Evolutionary conservation across 495 filamentous ascomycete genomes (phyloP), one percentile per base, ranked within the genome.

Genomic region (Penicillium riverlandense): DNA sequence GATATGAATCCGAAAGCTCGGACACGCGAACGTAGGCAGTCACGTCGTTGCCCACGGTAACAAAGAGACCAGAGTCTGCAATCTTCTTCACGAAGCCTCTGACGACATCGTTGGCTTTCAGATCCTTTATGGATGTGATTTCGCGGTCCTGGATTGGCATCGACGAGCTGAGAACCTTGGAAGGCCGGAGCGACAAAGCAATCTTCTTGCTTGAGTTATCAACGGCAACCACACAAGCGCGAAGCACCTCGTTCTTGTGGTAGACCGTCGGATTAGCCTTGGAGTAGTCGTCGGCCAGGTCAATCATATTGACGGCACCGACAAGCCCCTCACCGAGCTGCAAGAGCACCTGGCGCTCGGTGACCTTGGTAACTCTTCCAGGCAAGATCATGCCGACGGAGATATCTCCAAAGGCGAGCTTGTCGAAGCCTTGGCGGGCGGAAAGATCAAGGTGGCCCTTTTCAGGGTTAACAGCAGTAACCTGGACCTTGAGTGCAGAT

Each of bases 21-120:
- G 84, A 83, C 38, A 97, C 78, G 48, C 82, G 80, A 28, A 91
- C 80, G 59, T 86, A 86, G 4, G 83, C 91, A 29, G 80, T 86
- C n/a, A 96, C 69, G 45, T 83, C 78, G 22, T 82, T 80, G 27
- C 87, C 87, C 6, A 98, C 69, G 37, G 78, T 68, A 29, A 98
- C 77, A 51, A 95, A 95, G 1, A 97, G 55, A 33, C 91, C 92
- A 49, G 84, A 86, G 48, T 96, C 88, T 0, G 85, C 78, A 35
- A 95, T 78, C 43, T 85, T 84, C 62, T 85, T 90, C 47, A 97
- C 77, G 59, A 96, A 96, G 11, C 92, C 92, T 33, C 92, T 82
- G 13, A 92, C 68, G 35, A 95, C 62, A 45, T 96, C 86, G 40
- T 90, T 88, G 35, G 77, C 73, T 43, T 85, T 84, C 35, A 97